A percentile compares a stretch with the other conserved stretches of the same genome.
Conservation (phyloP, 345 rosid genomes). For the Salix exigua region DNA sequence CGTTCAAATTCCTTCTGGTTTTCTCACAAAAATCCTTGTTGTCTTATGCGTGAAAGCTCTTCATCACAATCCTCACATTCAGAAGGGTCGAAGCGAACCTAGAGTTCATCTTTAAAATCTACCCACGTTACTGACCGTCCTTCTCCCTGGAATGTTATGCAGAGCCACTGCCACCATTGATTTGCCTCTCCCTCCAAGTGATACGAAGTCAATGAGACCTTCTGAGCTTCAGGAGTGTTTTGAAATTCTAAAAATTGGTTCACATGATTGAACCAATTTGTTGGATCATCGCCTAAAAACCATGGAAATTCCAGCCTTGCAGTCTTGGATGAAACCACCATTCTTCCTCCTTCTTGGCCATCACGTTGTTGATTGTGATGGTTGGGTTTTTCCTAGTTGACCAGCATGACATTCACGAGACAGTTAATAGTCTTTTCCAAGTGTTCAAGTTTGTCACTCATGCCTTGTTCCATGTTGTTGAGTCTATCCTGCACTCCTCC, state of each 20-base stretch:
- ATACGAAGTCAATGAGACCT: neutral
- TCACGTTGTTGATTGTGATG: neutral
- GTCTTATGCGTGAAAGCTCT: too few species aligned
- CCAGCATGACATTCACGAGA: neutral
- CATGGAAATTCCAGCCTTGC: neutral
- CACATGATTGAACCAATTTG: neutral
- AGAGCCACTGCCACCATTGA: neutral
- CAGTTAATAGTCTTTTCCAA: neutral
- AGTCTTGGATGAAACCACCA: neutral
- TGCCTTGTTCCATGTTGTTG: neutral
- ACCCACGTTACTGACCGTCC: neutral
- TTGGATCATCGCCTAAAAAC: slow-evolving; percentile 6
- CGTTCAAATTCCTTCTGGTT: too few species aligned
- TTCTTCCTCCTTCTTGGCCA: neutral
- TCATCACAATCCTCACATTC: too few species aligned
- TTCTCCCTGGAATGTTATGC: neutral
- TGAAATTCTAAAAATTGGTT: neutral
- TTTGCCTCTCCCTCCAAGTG: neutral
- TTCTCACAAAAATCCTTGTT: too few species aligned
- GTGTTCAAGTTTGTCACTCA: neutral
- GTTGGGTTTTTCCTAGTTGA: neutral
- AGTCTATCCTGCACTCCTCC: neutral
- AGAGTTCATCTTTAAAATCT: neutral
- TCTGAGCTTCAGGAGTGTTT: neutral
- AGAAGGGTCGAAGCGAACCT: neutral